A percentile compares a stretch with the other conserved stretches of the same genome.
Conservation (phyloP, 2,329 filamentous ascomycete species). For the Alternaria panax region DNA sequence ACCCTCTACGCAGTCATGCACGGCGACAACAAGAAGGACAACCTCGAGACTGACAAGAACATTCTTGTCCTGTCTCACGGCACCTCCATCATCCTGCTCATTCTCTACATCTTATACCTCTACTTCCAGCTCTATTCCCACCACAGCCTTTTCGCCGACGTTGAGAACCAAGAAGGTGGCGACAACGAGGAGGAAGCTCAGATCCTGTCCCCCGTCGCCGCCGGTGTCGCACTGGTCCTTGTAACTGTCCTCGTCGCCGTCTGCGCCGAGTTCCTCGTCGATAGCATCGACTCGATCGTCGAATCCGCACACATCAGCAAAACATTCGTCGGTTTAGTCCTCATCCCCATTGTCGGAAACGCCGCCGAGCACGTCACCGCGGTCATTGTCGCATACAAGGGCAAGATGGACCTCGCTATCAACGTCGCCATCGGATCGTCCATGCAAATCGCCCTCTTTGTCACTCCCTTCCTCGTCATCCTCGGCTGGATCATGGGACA, state of each 20-base stretch:
- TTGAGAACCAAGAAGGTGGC: constrained; percentile 41
- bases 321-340: constrained; percentile 64
- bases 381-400: constrained; percentile 62
- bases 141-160: constrained; percentile 56
- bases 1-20: constrained; percentile 60
- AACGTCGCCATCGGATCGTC: constrained; percentile 63
- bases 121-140: constrained; percentile 63
- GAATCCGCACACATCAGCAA: constrained; percentile 60
- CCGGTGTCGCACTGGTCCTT: constrained; percentile 56
- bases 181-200: constrained; percentile 48
- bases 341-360: constrained; percentile 65
- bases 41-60: constrained; percentile 55
- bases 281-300: constrained; percentile 63
- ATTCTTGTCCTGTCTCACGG: constrained; percentile 60
- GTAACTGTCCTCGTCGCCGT: constrained; percentile 59
- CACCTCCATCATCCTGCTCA: constrained; percentile 61
- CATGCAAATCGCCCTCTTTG: constrained; percentile 65
- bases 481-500: constrained; percentile 63
- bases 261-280: constrained; percentile 63
- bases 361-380: constrained; percentile 65
- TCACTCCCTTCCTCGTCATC: constrained; percentile 65
- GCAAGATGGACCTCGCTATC: constrained; percentile 65
- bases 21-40: constrained; percentile 43
- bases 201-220: constrained; percentile 55
- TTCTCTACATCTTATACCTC: constrained; percentile 63